Percentiles rank a stretch among this genome's conserved stretches.
These are phyloP conservation scores for Eragrostis tef DNA, from an alignment of 202 grass and related monocot genomes.

Conservation along the genomic window DNA sequence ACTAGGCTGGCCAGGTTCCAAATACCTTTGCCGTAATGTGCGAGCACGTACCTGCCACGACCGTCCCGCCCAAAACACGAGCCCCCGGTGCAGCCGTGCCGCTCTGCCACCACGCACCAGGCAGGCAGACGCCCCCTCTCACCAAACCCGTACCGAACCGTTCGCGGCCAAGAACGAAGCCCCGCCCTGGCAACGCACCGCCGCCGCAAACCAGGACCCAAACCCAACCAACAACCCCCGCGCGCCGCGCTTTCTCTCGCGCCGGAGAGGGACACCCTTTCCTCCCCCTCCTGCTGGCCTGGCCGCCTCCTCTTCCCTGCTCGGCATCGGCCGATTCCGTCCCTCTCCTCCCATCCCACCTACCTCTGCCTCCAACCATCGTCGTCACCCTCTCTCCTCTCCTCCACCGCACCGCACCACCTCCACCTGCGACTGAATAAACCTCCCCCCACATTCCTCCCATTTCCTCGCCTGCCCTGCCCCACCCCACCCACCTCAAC, in stretches of 20 bases:
- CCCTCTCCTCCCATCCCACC: not conserved
- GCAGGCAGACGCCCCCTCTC: no score
- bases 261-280: not conserved
- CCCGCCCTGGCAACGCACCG: not conserved
- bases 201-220: not conserved
- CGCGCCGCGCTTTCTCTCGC: not conserved
- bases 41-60: no score
- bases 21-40: no score
- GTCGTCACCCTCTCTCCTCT: not conserved
- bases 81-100: no score
- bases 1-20: not conserved
- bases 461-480: not conserved
- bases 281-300: not conserved
- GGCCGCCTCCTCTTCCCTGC: not conserved
- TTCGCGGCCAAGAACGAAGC: not conserved
- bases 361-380: not conserved
- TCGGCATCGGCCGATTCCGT: no score
- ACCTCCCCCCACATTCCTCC: not conserved
- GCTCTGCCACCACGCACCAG: not conserved
- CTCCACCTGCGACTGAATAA: not conserved
- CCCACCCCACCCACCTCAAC: not conserved
- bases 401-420: not conserved
- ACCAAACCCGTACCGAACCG: not conserved
- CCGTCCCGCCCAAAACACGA: no score
- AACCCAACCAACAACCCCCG: not conserved